Percentiles rank a stretch among this genome's conserved stretches.
phyloP scores from a whole-genome alignment of 2,329 filamentous ascomycete genomes.

The Simplicillium aogashimaense region DNA sequence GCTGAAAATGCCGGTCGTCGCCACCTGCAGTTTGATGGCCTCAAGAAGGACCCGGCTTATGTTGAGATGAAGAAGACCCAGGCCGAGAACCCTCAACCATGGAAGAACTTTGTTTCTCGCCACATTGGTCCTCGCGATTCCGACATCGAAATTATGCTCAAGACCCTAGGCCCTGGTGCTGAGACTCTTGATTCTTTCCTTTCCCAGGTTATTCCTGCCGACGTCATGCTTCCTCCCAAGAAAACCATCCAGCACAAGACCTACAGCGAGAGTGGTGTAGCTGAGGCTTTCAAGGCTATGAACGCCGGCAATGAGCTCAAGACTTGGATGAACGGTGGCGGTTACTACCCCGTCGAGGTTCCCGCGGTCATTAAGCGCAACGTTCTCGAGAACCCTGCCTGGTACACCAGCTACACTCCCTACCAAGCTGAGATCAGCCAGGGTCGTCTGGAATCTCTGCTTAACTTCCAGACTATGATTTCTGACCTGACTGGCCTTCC shows the following conservation, averaged over 20 bases:
- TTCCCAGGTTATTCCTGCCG: constrained; percentile 68
- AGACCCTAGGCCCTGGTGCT: constrained; percentile 64
- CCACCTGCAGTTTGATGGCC: constrained; percentile 6
- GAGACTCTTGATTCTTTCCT: constrained; percentile 74
- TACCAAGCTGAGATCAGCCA: constrained; percentile 98
- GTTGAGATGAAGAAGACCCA: constrained; percentile 12
- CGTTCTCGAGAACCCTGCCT: constrained; percentile 82
- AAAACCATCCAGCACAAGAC: constrained; percentile 39
- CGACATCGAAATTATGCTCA: constrained; percentile 69
- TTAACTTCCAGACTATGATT: constrained; percentile 94
- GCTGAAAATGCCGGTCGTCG: constrained; percentile 1
- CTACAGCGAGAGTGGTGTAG: constrained; percentile 27
- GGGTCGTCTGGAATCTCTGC: constrained; percentile 78
- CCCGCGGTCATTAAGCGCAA: constrained; percentile 90
- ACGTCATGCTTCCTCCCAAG: constrained; percentile 46
- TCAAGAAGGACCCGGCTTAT: constrained; percentile 13
- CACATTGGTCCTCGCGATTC: constrained; percentile 76
- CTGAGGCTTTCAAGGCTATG: constrained; percentile 19
- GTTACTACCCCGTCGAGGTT: constrained; percentile 80
- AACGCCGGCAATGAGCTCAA: constrained; percentile 26
- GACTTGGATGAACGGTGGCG: constrained; percentile 71
- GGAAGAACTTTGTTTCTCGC: constrained; percentile 54
- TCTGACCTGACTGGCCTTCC: constrained; percentile 78
- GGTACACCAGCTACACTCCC: constrained; percentile 97
- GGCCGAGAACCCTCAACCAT: constrained; percentile 11